These are phyloP conservation scores for Lactarius tabidus DNA, from an alignment of 768 basidiomycete species.

Conservation along the genomic window DNA sequence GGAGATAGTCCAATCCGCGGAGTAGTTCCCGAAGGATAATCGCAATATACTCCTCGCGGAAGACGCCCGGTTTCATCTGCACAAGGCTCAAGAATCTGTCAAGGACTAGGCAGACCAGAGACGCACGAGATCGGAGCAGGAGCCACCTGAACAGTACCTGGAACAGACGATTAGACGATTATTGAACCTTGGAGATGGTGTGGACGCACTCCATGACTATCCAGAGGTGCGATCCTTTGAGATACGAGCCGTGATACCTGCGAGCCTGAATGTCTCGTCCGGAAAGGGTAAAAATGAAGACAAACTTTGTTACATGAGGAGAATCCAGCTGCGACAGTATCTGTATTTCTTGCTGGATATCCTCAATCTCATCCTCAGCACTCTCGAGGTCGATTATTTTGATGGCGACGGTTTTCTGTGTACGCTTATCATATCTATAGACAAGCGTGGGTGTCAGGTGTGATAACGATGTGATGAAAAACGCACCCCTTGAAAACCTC, in stretches of 20 bases:
- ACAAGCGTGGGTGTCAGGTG: conserved; percentile 12
- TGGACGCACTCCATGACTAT: conserved; percentile 90
- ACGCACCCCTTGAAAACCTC: conserved; percentile 97
- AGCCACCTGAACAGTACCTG: conserved; percentile 96
- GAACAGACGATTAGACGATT: conserved; percentile 8
- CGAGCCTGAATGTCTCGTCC: conserved; percentile 19
- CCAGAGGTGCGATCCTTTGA: conserved; percentile 96
- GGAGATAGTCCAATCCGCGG: conserved; percentile 90
- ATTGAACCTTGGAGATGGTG: neutral
- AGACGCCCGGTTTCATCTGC: conserved; percentile 98
- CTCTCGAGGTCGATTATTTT: conserved; percentile 99
- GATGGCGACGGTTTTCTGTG: conserved; percentile 96
- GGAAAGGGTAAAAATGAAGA: conserved; percentile 30
- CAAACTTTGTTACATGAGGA: conserved; percentile 91
- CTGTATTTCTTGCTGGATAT: conserved; percentile 98
- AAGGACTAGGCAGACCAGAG: conserved; percentile 21
- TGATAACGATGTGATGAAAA: conserved; percentile 7
- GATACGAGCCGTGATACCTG: conserved; percentile 92
- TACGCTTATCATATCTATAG: conserved; percentile 86
- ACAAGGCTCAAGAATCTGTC: conserved; percentile 7
- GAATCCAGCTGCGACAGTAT: conserved; percentile 96
- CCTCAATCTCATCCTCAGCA: conserved; percentile 99
- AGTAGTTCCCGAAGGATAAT: conserved; percentile 93
- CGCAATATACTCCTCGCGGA: conserved; percentile 97
- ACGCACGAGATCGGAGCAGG: conserved; percentile 91